Evolutionary conservation across 139 green algal species (phyloP), one percentile per base, ranked within the genome.

Genomic region (Spirogloea muscicola): DNA sequence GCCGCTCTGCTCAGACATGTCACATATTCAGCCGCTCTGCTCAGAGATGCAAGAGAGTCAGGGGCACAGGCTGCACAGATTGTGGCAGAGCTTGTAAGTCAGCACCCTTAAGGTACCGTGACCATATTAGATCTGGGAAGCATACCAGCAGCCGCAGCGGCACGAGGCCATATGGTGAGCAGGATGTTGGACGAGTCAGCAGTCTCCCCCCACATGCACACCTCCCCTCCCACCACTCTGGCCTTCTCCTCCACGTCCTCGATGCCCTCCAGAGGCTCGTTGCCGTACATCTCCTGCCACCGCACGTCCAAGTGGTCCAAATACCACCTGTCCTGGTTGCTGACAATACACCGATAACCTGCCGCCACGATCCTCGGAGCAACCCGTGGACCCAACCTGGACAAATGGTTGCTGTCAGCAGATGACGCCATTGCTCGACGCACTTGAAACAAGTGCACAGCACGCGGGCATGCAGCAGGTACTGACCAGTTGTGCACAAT

Each of bases 141-240:
- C 72, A 13, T 34, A 57, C 49, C 74, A 51, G 74, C 74, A 39
- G 74, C 74, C n/a, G 74, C 74, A 5, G 74, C 74, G 13, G 74
- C 68, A 13, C 74, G 49, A 0, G 74, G 74, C 74, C 74, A 82
- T 2, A 82, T 80, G 1, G 74, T 82, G 2, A 52, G 68, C 52
- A 73, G 29, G 16, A 82, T 27, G 29, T 80, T 68, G 2, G 68
- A 80, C 1, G 48, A 37, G 41, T 82, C 74, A 3, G 2, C 68
- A 21, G 72, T 82, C 68, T 82, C 74, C 1, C 74, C 74, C 74
- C 74, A 82, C 74, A 80, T 80, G 74, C 74, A 82, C 38, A 82
- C 74, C 74, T 82, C 72, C 0, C 72, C 72, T 21, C 72, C 72
- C 33, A 80, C n/a, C 27, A 80, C 64, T 33, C 76, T 21, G 31